phyloP scores from a whole-genome alignment of 768 basidiomycete genomes.

The Trametes punicea region DNA sequence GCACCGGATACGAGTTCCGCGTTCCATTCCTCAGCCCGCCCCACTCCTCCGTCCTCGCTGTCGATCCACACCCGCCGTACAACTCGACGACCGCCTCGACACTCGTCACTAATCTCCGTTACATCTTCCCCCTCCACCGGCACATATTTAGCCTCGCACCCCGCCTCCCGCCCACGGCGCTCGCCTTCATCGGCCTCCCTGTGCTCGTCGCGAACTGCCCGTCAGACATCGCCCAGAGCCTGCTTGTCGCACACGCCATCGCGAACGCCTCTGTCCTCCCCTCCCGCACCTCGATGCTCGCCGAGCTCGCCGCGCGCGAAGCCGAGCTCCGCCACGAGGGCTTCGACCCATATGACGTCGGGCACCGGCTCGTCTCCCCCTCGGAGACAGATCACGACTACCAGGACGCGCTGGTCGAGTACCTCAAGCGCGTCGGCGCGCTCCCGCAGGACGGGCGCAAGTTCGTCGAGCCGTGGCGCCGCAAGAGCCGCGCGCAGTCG shows the following conservation, averaged over 20 bases:
- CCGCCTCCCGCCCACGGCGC: conserved; percentile 45
- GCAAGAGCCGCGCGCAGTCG: conserved; percentile 32
- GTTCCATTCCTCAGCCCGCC: conserved; percentile 44
- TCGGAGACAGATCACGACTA: conserved; percentile 30
- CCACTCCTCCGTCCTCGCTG: conserved; percentile 21
- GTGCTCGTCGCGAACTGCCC: conserved; percentile 46
- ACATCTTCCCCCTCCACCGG: conserved; percentile 52
- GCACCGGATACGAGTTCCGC: conserved; percentile 52
- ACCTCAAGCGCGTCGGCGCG: conserved; percentile 27
- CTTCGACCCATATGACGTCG: conserved; percentile 46
- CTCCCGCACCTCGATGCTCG: conserved; percentile 37
- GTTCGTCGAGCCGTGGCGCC: conserved; percentile 51
- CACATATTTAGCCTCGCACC: conserved; percentile 53
- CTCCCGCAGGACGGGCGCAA: conserved; percentile 41
- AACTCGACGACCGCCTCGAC: conserved; percentile 24
- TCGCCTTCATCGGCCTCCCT: conserved; percentile 55
- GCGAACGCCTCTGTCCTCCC: conserved; percentile 41
- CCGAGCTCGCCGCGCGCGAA: conserved; percentile 41
- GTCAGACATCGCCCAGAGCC: conserved; percentile 47
- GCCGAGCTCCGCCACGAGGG: conserved; percentile 38
- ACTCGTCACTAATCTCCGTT: conserved; percentile 48
- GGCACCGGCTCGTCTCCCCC: conserved; percentile 41
- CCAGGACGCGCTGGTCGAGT: conserved; percentile 32
- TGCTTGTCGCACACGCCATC: conserved; percentile 45
- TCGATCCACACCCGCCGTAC: conserved; percentile 17